phyloP scores from a whole-genome alignment of 23 red algal species.

The Gracilaria gracilis region DNA sequence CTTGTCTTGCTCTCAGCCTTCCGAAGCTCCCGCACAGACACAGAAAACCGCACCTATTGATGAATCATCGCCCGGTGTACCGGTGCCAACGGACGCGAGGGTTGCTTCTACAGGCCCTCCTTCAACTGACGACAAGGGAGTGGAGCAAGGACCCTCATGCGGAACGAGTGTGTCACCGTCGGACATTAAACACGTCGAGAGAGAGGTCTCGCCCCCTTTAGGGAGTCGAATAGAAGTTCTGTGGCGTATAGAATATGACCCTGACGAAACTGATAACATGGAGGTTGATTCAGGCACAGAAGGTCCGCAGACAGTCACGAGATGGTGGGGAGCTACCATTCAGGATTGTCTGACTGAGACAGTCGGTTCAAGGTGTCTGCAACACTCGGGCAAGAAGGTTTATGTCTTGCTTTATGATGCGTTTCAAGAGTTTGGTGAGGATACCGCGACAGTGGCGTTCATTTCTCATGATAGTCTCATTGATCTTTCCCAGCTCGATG shows the following conservation, averaged over 20 bases:
- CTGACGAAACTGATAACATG: slow-evolving; percentile 26
- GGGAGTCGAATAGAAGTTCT: slow-evolving; percentile 47
- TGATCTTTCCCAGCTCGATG: slow-evolving; percentile 37
- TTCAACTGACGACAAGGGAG: neutral
- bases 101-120: neutral
- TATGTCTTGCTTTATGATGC: slow-evolving; percentile 57
- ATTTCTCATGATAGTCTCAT: neutral
- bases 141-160: neutral
- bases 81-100: neutral
- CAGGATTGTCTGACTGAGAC: slow-evolving; percentile 45
- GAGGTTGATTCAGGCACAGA: neutral
- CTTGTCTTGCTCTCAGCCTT: neutral
- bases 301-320: slow-evolving; percentile 5
- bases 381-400: slow-evolving; percentile 8
- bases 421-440: slow-evolving; percentile 49
- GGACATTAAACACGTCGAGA: neutral
- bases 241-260: slow-evolving; percentile 38
- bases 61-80: neutral
- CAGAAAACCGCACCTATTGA: neutral
- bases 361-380: neutral
- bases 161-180: neutral
- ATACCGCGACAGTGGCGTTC: slow-evolving; percentile 52
- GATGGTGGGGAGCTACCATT: slow-evolving; percentile 65
- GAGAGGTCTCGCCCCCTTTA: neutral
- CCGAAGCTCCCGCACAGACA: neutral